Base-by-base conservation (phyloP, 1,139 yeast genomes). In the Lodderomyces beijingensis region DNA sequence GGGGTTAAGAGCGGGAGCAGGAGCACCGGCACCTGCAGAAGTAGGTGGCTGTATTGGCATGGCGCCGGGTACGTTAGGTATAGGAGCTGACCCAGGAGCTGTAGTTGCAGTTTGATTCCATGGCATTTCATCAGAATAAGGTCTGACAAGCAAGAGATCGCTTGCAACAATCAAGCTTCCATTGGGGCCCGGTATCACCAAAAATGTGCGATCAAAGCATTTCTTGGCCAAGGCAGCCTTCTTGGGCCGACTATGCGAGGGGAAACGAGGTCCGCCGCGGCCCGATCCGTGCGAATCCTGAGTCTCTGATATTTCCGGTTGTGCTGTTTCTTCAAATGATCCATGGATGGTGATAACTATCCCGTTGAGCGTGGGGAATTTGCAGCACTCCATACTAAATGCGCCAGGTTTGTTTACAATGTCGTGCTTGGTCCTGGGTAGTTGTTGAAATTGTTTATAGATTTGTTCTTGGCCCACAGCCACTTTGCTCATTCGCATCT, bases 181-280 rank as follows among this genome's bases (percentile, higher is more conserved):
- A 42, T 70, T 69, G 12, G 79, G 75, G 2, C 79, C 80, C 1
- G 91, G 93, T 4, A 85, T 77, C 19, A 87, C 75, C n/a, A 86
- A 67, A 54, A 91, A 79, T 0, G 82, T 71, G 51, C 98, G 72
- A 55, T 91, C 97, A 56, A 91, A 91, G n/a, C 91, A 76, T 51
- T 91, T 81, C 42, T 67, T 65, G 17, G 74, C 61, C 28, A 82
- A 59, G n/a, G 70, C 56, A 22, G 68, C 58, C 33, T 66, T 64
- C 34, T 61, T 60, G 19, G 50, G 56, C 37, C 57, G 56, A 28
- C 49, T 41, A 29, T 44, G 55, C 23, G 42, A 36, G 37, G 55
- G 57, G 41, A 58, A 59, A 41, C 65, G 56, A 25, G 33, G 24
- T 10, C 12, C 14, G 12, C 12, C 12, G 12, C 25, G 14, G 9